Percentiles rank a stretch among this genome's conserved stretches.
These are phyloP conservation scores for Aegilops tauschii DNA, from an alignment of 176 grass and related monocot genomes.

Conservation along the genomic window DNA sequence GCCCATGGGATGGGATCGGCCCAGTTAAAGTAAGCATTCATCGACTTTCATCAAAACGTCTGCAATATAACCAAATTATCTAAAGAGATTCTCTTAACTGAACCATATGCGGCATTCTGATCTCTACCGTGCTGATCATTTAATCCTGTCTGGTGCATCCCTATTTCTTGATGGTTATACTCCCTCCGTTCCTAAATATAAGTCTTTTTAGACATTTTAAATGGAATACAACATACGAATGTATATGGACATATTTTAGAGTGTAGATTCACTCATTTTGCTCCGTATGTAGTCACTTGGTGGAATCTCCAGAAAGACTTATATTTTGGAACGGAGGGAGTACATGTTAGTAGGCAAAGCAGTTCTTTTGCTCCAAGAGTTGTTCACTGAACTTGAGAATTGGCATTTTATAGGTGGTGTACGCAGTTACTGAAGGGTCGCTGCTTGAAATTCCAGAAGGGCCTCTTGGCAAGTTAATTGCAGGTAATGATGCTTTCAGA, in stretches of 20 bases:
- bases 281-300: too few species aligned
- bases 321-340: too few species aligned
- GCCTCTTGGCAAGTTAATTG: slow-evolving; percentile 89
- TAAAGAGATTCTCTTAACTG: neutral
- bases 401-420: slow-evolving; percentile 63
- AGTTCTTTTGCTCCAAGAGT: neutral
- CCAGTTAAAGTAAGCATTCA: slow-evolving; percentile 79
- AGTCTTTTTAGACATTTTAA: too few species aligned
- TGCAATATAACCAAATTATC: neutral
- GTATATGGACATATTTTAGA: too few species aligned
- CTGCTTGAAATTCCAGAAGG: slow-evolving; percentile 90
- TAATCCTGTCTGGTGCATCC: slow-evolving; percentile 15
- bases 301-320: too few species aligned
- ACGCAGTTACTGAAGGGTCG: slow-evolving; percentile 77
- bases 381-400: slow-evolving; percentile 3
- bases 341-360: slow-evolving; percentile 5
- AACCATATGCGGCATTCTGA: neutral
- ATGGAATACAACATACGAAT: too few species aligned
- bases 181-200: too few species aligned
- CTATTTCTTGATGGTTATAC: neutral
- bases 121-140: neutral
- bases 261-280: too few species aligned
- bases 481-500: slow-evolving; percentile 49
- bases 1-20: slow-evolving; percentile 89
- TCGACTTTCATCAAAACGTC: neutral